Conservation (phyloP, 225 moss, liverwort and hornwort genomes). For the Marchantia paleacea region DNA sequence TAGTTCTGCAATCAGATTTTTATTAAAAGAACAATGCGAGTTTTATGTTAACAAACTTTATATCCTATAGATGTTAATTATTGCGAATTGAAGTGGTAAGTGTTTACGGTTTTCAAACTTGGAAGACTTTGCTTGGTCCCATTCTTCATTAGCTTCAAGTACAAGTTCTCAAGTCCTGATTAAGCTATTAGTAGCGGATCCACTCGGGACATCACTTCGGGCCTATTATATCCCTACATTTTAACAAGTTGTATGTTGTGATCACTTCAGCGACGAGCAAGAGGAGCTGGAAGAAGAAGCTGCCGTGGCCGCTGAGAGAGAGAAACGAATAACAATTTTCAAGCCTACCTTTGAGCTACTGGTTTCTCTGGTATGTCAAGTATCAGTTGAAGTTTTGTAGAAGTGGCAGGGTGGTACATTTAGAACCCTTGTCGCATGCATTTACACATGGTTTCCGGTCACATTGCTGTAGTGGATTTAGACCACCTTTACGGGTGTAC, state of each 20-base stretch:
- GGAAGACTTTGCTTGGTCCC: background rate
- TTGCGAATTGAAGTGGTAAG: background rate
- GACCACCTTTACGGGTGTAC: background rate
- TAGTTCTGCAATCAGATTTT: background rate
- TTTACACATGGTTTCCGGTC: background rate
- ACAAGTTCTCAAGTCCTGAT: background rate
- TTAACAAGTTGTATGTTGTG: background rate
- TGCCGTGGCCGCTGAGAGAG: conserved; percentile 59
- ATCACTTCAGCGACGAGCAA: conserved; percentile 8
- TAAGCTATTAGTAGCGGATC: background rate
- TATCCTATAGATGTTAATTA: background rate
- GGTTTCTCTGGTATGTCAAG: conserved; percentile 51
- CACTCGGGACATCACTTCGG: background rate
- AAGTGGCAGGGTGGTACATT: background rate
- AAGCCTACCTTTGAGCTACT: conserved; percentile 70
- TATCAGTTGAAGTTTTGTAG: background rate
- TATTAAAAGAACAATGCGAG: background rate
- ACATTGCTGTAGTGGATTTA: background rate
- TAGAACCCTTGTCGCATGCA: too few species aligned
- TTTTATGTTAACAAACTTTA: background rate
- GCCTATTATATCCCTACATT: background rate
- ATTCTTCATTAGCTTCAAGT: background rate
- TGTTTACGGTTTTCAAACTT: background rate
- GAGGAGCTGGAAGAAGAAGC: conserved; percentile 48
- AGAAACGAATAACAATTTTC: conserved; percentile 60